Conservation (phyloP, 2,329 filamentous ascomycete species). For the Parastagonospora nodorum region DNA sequence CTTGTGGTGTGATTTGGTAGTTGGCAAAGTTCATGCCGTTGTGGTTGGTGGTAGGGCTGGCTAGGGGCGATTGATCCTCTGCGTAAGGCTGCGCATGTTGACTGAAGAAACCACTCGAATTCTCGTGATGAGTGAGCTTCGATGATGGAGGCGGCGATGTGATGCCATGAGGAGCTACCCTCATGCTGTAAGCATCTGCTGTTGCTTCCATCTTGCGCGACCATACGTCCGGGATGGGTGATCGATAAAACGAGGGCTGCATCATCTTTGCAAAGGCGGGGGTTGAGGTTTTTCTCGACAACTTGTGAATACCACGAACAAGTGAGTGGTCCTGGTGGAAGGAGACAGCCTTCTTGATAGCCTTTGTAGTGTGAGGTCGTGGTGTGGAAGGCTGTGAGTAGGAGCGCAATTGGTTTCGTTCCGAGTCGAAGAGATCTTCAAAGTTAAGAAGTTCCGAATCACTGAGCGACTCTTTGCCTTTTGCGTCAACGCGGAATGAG, state of each 20-base stretch:
- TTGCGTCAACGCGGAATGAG: conserved; percentile 39
- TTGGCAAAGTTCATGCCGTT: conserved; percentile 27
- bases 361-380: conserved; percentile 22
- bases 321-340: conserved; percentile 22
- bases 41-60: conserved; percentile 15
- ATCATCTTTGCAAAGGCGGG: conserved; percentile 57
- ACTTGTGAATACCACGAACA: conserved; percentile 30
- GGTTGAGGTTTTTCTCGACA: conserved; percentile 21
- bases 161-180: conserved; percentile 43
- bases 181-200: conserved; percentile 56
- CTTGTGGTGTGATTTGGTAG: conserved; percentile 42
- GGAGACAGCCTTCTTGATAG: conserved; percentile 33
- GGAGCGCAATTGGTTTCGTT: conserved; percentile 31
- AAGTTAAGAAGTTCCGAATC: conserved; percentile 41
- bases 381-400: conserved; percentile 43
- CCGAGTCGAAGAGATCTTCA: conserved; percentile 34
- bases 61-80: conserved; percentile 23
- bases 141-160: conserved; percentile 34
- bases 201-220: conserved; percentile 54
- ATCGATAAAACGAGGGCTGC: conserved; percentile 55
- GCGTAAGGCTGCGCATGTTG: conserved; percentile 30
- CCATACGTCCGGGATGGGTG: conserved; percentile 57
- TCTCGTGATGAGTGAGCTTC: conserved; percentile 33
- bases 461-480: conserved; percentile 36
- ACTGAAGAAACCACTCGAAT: conserved; percentile 25